Percentiles rank a stretch among this genome's conserved stretches.
These are phyloP conservation scores for Calocybe gangraenosa DNA, from an alignment of 768 basidiomycete species.

Conservation along the genomic window DNA sequence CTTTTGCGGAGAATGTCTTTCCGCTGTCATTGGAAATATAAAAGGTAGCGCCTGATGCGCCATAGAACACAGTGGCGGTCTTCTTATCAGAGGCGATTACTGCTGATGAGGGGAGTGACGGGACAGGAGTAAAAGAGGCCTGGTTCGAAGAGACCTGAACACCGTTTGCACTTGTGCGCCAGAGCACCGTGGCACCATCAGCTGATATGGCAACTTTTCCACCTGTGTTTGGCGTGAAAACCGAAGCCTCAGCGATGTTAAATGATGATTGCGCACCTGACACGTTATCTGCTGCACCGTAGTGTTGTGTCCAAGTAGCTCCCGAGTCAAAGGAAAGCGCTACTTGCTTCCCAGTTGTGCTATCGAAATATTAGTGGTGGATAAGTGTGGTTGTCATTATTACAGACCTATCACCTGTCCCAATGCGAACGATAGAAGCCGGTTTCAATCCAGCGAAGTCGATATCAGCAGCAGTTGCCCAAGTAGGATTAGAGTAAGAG, in stretches of 20 bases:
- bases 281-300: constrained; percentile 48
- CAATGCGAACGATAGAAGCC: constrained; percentile 46
- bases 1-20: constrained; percentile 41
- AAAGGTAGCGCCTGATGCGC: constrained; percentile 49
- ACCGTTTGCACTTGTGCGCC: constrained; percentile 46
- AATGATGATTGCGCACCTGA: constrained; percentile 20
- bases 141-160: constrained; percentile 50
- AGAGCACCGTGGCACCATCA: constrained; percentile 53
- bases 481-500: constrained; percentile 41
- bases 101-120: constrained; percentile 47
- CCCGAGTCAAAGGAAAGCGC: constrained; percentile 55
- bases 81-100: constrained; percentile 63
- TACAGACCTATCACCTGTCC: constrained; percentile 43
- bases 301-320: constrained; percentile 52
- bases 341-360: constrained; percentile 47
- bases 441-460: constrained; percentile 53
- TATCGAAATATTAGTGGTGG: constrained; percentile 9
- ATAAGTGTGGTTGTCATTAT: background rate
- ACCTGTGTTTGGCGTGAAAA: constrained; percentile 17
- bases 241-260: background rate
- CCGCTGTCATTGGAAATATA: constrained; percentile 59
- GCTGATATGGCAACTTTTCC: constrained; percentile 48
- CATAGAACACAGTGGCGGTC: constrained; percentile 55
- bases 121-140: constrained; percentile 43
- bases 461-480: constrained; percentile 42